Evolutionary conservation across 805 yeast species (phyloP).

Genomic region (Cyberlindnera meyerae): DNA sequence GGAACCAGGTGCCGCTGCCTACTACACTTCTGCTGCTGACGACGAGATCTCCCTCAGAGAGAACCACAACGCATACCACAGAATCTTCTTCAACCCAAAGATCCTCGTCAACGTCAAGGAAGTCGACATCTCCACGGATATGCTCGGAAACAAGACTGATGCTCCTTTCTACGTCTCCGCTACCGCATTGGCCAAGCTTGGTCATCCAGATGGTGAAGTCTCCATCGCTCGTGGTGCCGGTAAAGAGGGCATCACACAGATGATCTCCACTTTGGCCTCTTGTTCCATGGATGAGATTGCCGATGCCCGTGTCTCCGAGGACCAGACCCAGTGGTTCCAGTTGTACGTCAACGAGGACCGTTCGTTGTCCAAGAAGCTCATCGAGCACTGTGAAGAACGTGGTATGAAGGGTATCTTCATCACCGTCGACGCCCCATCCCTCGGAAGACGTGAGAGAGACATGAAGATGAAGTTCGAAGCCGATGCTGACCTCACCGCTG

Average conservation of each 20-base stretch:
- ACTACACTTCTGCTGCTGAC: conserved; percentile 87
- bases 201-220: conserved; percentile 90
- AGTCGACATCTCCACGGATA: conserved; percentile 63
- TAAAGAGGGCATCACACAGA: conserved; percentile 66
- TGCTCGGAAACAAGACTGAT: conserved; percentile 65
- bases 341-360: conserved; percentile 79
- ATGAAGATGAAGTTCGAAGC: conserved; percentile 57
- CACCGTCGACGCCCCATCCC: conserved; percentile 89
- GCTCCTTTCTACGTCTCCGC: conserved; percentile 90
- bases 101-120: conserved; percentile 75
- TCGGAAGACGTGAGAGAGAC: conserved; percentile 90
- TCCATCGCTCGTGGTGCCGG: conserved; percentile 83
- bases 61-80: conserved; percentile 84
- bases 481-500: conserved; percentile 44
- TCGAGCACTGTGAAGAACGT: conserved; percentile 65
- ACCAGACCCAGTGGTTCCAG: conserved; percentile 85
- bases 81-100: conserved; percentile 82
- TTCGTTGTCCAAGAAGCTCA: conserved; percentile 51
- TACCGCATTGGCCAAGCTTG: conserved; percentile 87
- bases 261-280: conserved; percentile 91
- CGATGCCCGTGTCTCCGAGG: conserved; percentile 54
- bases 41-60: conserved; percentile 89
- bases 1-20: conserved; percentile 84
- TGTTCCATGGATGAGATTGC: conserved; percentile 84
- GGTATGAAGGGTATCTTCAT: conserved; percentile 81